Evolutionary conservation across 2,329 filamentous ascomycete species (phyloP).

Genomic region (Colletotrichum karsti): DNA sequence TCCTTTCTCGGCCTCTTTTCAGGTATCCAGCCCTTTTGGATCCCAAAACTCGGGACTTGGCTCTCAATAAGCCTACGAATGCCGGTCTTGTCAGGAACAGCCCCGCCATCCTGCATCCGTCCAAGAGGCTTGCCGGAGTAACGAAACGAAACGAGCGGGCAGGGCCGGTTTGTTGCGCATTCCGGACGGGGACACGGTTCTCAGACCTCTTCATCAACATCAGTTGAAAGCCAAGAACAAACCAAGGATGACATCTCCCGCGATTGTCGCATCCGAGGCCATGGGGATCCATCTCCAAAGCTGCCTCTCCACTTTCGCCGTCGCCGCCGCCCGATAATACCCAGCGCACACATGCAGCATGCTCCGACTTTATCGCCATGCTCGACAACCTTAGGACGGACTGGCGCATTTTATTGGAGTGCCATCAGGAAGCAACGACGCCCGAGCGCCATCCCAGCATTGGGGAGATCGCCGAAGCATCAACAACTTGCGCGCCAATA

Average conservation of each 20-base stretch:
- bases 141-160: slow-evolving; percentile 28
- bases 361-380: too few species aligned
- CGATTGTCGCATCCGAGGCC: slow-evolving; percentile 9
- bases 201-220: slow-evolving; percentile 22
- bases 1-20: neutral
- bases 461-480: neutral
- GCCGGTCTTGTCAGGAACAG: neutral
- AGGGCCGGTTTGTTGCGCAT: slow-evolving; percentile 10
- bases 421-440: neutral
- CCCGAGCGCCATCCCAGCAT: slow-evolving; percentile 4
- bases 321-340: neutral
- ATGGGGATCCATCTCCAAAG: neutral
- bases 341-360: neutral
- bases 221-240: slow-evolving; percentile 19
- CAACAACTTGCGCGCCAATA: neutral
- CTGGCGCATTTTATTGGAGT: neutral
- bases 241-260: slow-evolving; percentile 17
- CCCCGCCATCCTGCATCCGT: slow-evolving; percentile 10
- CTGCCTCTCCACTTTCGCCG: slow-evolving; percentile 9
- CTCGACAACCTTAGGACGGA: slow-evolving; percentile 4
- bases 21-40: neutral
- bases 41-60: neutral
- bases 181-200: slow-evolving; percentile 9
- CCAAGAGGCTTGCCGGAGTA: slow-evolving; percentile 1
- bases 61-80: slow-evolving; percentile 1